Base-by-base conservation (phyloP, 78 protist genomes). In the Dictyostelium brefeldianum region DNA sequence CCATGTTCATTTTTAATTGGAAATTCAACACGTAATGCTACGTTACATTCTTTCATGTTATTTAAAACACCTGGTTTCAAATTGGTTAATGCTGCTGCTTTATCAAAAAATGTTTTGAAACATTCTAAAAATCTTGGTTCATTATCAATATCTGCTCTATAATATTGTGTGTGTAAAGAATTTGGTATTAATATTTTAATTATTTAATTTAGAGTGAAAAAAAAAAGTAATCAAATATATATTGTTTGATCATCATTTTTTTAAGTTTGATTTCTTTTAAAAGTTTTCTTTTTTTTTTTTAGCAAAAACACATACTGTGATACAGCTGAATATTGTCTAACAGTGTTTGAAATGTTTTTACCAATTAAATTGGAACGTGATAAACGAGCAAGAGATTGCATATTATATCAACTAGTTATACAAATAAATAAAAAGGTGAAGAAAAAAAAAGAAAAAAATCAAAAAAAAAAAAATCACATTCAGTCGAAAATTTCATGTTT, bases 11-110 rank as follows among this genome's bases (percentile, higher is more conserved):
- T 89, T 81, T 94, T 83, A 62, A 94, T 82, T 75, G 96, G 96
- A 89, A 94, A 94, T 73, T 79, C 81, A 82, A 87, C 94, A 56
- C 93, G 91, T 20, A 94, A 47, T 10, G 73, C 93, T 47, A 81
- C 90, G 27, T 71, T 78, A 77, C 94, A 89, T 59, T 82, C 90
- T 82, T 94, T 89, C 94, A 94, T 94, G 65, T 89, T 83, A 29
- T 84, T 78, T 57, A 94, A 56, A 65, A 81, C 93, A 78, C 96
- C 96, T 71, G 93, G 95, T 71, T 79, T 79, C 54, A 87, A 75
- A 18, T 94, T 91, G 78, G 94, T 89, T 47, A 94, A 56, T 46
- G 71, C 85, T 47, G 96, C 96, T 41, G 96, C 96, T 83, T 89
- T 89, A 70, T 94, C 93, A 87, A 94, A 94, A 89, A 87, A 94